Evolutionary conservation across 176 grass and related monocot species (phyloP).

Genomic region (Thinopyrum elongatum): DNA sequence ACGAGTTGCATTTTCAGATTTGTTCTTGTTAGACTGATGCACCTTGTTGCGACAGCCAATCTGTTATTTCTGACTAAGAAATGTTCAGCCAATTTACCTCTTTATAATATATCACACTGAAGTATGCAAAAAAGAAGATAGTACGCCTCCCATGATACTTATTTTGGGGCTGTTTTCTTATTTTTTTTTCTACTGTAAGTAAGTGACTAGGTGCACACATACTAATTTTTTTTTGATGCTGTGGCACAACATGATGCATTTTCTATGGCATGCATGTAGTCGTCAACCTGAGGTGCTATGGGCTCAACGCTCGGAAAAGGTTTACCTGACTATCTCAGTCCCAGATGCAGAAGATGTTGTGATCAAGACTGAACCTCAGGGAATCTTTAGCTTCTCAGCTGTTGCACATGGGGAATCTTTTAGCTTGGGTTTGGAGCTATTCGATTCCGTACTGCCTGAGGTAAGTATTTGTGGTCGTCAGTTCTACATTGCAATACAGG

Average conservation of each 20-base stretch:
- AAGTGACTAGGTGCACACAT: neutral
- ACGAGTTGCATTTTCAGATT: neutral
- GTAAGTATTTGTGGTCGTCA: slow-evolving; percentile 36
- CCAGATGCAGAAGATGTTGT: slow-evolving; percentile 85
- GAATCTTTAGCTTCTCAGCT: slow-evolving; percentile 67
- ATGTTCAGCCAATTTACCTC: neutral
- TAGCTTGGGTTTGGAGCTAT: slow-evolving; percentile 73
- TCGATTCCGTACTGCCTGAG: slow-evolving; percentile 65
- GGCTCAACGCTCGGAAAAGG: slow-evolving; percentile 83
- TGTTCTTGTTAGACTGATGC: neutral
- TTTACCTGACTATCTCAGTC: slow-evolving; percentile 86
- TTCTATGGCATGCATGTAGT: slow-evolving; percentile 48
- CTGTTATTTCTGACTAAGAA: neutral
- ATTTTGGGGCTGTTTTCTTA: neutral
- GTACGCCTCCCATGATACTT: neutral
- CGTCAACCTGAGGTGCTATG: slow-evolving; percentile 93
- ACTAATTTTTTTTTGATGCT: neutral
- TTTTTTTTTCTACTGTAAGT: neutral
- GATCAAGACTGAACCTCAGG: slow-evolving; percentile 63
- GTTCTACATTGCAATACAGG: neutral
- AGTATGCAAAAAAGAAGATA: neutral
- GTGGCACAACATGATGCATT: slow-evolving; percentile 9
- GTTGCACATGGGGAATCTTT: slow-evolving; percentile 60
- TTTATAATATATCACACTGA: neutral
- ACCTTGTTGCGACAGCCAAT: neutral